phyloP scores from a whole-genome alignment of 2,329 filamentous ascomycete genomes.

The Cadophora sp. region DNA sequence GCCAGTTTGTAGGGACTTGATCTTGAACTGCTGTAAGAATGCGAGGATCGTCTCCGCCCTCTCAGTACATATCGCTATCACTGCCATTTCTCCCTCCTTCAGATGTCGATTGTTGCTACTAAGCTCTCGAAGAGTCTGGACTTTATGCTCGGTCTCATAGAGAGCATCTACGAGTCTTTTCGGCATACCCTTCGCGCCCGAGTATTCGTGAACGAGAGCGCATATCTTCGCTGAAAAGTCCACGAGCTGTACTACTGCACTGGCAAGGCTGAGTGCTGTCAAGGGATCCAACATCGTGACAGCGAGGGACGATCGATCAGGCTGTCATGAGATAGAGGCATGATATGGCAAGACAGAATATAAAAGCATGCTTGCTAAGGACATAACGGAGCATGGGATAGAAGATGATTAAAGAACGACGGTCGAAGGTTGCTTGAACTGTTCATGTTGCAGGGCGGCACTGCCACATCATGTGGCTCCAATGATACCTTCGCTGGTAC shows the following conservation, averaged over 20 bases:
- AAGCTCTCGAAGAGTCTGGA: not conserved
- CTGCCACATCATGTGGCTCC: not conserved
- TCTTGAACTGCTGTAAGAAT: not conserved
- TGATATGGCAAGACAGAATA: not conserved
- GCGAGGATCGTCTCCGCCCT: not conserved
- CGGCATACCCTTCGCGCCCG: not conserved
- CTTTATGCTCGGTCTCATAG: not conserved
- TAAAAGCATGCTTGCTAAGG: not conserved
- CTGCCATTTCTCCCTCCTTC: not conserved
- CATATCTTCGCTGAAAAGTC: not conserved
- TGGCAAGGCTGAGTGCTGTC: not conserved
- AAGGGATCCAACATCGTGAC: not conserved
- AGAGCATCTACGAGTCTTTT: not conserved
- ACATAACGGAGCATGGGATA: not conserved
- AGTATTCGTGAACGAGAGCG: not conserved
- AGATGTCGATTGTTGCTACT: not conserved
- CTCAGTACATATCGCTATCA: not conserved
- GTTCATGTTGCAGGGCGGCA: not conserved
- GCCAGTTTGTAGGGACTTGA: not conserved
- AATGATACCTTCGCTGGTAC: not conserved
- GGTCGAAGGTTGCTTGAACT: not conserved
- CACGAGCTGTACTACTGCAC: not conserved
- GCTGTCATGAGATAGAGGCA: not conserved
- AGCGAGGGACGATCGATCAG: not conserved
- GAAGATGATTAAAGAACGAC: not conserved